Percentiles rank a stretch among this genome's conserved stretches.
These are phyloP conservation scores for Pilobolus umbonatus DNA, from an alignment of 192 early-diverging fungal genomes.

Conservation along the genomic window DNA sequence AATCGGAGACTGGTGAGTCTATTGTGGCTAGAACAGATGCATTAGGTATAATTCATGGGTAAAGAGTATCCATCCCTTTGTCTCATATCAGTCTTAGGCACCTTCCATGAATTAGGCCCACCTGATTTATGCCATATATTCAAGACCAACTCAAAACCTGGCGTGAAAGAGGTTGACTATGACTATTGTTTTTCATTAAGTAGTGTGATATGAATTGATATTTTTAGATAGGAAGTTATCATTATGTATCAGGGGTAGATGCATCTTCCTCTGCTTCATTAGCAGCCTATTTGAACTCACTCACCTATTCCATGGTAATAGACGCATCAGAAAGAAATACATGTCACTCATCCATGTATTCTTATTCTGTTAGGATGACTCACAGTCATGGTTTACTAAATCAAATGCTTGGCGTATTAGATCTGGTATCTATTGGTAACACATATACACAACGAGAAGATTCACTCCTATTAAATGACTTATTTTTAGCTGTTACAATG, in stretches of 20 bases:
- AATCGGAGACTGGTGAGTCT: constrained; percentile 86
- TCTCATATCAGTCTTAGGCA: constrained; percentile 39
- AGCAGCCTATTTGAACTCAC: constrained; percentile 96
- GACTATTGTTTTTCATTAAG: constrained; percentile 7
- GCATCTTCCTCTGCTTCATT: constrained; percentile 92
- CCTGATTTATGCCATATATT: constrained; percentile 97
- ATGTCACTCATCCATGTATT: neutral
- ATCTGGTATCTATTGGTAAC: constrained; percentile 63
- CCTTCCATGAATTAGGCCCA: constrained; percentile 91
- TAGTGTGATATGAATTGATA: constrained; percentile 7
- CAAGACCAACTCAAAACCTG: constrained; percentile 82
- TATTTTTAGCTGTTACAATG: constrained; percentile 85
- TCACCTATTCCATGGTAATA: constrained; percentile 82
- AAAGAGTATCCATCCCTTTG: neutral
- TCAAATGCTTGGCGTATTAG: constrained; percentile 57
- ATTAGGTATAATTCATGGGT: constrained; percentile 59
- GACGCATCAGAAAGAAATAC: neutral
- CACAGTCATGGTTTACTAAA: constrained; percentile 64
- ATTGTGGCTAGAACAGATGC: constrained; percentile 82
- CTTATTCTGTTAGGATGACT: constrained; percentile 63
- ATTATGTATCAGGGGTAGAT: constrained; percentile 75
- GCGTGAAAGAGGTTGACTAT: constrained; percentile 66
- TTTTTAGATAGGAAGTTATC: constrained; percentile 77
- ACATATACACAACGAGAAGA: neutral
- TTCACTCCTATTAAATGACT: neutral